These are phyloP conservation scores for Helichrysum umbraculigerum DNA, from an alignment of 129 eudicot genomes.

Conservation along the genomic window DNA sequence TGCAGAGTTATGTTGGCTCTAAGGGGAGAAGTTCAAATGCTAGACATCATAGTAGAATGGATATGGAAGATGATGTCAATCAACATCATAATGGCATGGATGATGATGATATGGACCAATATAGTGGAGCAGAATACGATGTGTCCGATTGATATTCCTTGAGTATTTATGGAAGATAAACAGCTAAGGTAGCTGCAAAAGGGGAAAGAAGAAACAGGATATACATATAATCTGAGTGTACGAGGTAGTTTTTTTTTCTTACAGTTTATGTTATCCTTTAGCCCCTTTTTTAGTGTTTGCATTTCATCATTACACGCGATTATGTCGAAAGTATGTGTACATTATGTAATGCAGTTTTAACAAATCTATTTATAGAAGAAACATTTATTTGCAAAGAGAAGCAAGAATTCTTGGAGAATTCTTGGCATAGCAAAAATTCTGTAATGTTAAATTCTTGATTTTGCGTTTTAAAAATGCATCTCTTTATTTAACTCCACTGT, in stretches of 20 bases:
- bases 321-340: constrained; percentile 20
- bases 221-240: constrained; percentile 22
- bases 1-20: constrained; percentile 26
- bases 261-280: constrained; percentile 10
- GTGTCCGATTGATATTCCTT: constrained; percentile 21
- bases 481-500: not conserved
- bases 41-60: constrained; percentile 36
- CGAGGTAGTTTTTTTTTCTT: constrained; percentile 7
- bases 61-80: constrained; percentile 32
- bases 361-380: constrained; percentile 14
- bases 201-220: not conserved
- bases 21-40: constrained; percentile 33
- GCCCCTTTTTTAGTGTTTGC: constrained; percentile 9
- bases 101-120: constrained; percentile 36
- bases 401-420: not conserved
- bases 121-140: constrained; percentile 32
- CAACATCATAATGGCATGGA: constrained; percentile 32
- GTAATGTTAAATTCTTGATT: not conserved
- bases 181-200: constrained; percentile 20
- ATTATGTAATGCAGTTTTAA: constrained; percentile 28
- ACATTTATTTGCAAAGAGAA: constrained; percentile 1
- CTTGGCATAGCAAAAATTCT: not conserved
- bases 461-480: not conserved
- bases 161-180: constrained; percentile 23
- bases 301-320: constrained; percentile 6